Conservation (phyloP, 2,329 filamentous ascomycete genomes). For the Neurospora sp. region DNA sequence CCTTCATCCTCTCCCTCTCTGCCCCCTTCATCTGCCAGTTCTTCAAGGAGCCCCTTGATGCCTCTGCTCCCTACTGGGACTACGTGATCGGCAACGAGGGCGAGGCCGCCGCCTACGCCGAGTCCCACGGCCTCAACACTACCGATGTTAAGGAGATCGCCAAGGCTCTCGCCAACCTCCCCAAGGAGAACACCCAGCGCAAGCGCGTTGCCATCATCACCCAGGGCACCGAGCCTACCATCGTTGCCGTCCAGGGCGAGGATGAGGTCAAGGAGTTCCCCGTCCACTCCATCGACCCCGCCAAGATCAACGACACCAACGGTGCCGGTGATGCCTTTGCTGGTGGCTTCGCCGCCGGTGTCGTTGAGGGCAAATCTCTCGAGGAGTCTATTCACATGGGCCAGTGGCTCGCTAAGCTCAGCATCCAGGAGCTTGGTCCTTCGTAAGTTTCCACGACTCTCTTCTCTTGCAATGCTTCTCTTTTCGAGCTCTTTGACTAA, state of each 20-base stretch:
- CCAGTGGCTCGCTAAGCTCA: conserved; percentile 90
- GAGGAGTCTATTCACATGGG: conserved; percentile 79
- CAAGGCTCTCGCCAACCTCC: conserved; percentile 73
- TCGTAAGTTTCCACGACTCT: conserved; percentile 56
- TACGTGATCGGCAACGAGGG: conserved; percentile 96
- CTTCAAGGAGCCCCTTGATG: conserved; percentile 93
- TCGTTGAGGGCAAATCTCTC: conserved; percentile 75
- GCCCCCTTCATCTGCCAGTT: conserved; percentile 95
- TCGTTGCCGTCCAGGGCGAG: conserved; percentile 69
- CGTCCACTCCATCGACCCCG: conserved; percentile 68
- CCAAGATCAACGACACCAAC: conserved; percentile 89
- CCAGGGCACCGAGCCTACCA: conserved; percentile 83
- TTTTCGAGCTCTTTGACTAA: background rate
- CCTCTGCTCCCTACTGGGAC: conserved; percentile 83
- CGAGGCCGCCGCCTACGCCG: conserved; percentile 80
- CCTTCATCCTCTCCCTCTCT: conserved; percentile 82
- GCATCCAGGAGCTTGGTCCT: conserved; percentile 90
- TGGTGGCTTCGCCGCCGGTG: conserved; percentile 82
- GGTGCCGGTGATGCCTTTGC: conserved; percentile 96
- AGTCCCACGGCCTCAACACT: conserved; percentile 64
- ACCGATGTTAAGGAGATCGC: conserved; percentile 79
- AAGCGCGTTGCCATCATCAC: conserved; percentile 86
- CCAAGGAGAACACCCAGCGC: conserved; percentile 83
- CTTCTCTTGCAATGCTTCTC: conserved; percentile 1
- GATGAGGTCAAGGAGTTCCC: conserved; percentile 65